Evolutionary conservation across 1,139 yeast genomes (phyloP), one percentile per base, ranked within the genome.

Genomic region (Suhomyces guaymorum): DNA sequence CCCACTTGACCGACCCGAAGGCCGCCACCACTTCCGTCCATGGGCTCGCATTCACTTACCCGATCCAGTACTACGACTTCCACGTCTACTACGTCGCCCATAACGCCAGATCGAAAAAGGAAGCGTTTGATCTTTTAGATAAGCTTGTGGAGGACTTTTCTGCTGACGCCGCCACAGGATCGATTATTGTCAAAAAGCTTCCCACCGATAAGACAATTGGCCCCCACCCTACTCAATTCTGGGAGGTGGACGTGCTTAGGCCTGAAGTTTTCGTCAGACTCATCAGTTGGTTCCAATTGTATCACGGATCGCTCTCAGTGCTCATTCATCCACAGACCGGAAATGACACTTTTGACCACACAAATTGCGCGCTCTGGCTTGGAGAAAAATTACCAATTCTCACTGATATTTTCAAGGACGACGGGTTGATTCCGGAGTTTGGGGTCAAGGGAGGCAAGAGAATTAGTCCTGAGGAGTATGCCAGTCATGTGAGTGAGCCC

Each of bases 271-370:
- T 61, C 37, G 45, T 57, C 21, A 45, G 46, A 33, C 46, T 59
- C 1, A 46, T 61, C 14, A 51, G 61, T 29, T 61, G 66, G 66
- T 61, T 61, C 37, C 63, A 58, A 39, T 48, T 60, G 34, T 9
- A 58, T 41, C 66, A 61, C 37, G 63, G 62, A 2, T 48, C 42
- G 25, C 44, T 60, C 21, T 55, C 63, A 16, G 62, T 60, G 5
- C 47, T 60, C 36, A 58, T 61, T 29, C 66, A 61, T 35, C 66
- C 66, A 1, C 65, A 61, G 33, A 60, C 66, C 14, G 66, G 66
- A 4, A 46, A 56, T 28, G 62, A 56, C 35, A 32, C 54, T 3
- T 25, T 37, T 24, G 66, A 61, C 39, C 66, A 61, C 40, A 51
- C 61, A 7, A 26, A 30, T n/a, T 41, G 55, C 17, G 65, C 66